Percentiles rank a stretch among this genome's conserved stretches.
These are phyloP conservation scores for Papiliotrema laurentii DNA, from an alignment of 1,284 basidiomycete genomes.

Conservation along the genomic window DNA sequence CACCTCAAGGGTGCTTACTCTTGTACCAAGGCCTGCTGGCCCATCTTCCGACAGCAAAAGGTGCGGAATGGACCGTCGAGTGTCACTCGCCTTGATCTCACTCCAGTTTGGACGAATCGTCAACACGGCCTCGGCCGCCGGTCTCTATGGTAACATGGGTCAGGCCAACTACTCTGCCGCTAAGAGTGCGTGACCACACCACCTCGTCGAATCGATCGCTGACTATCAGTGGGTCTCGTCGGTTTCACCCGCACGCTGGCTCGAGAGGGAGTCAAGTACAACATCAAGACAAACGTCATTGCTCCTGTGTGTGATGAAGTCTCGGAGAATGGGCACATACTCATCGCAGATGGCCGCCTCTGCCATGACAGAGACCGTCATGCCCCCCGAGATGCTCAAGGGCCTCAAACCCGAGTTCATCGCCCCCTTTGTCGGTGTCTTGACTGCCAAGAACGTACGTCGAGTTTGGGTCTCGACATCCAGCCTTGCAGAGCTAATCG, in stretches of 20 bases:
- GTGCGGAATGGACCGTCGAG: conserved; percentile 18
- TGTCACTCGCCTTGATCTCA: not conserved
- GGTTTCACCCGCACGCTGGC: conserved; percentile 90
- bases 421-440: conserved; percentile 78
- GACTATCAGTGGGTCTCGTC: conserved; percentile 68
- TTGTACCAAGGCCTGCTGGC: conserved; percentile 97
- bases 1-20: conserved; percentile 93
- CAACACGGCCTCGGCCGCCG: conserved; percentile 72
- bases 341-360: conserved; percentile 74
- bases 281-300: conserved; percentile 81
- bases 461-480: too few relatives aligned
- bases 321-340: not conserved
- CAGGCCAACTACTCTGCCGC: conserved; percentile 74
- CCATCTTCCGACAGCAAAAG: conserved; percentile 89
- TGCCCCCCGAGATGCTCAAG: conserved; percentile 95
- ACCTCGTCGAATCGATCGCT: not conserved
- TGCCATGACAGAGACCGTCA: conserved; percentile 87
- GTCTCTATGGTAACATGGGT: conserved; percentile 78
- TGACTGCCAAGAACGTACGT: conserved; percentile 46
- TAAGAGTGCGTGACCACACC: conserved; percentile 38
- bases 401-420: conserved; percentile 91
- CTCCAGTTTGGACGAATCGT: conserved; percentile 74
- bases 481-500: conserved; percentile 35
- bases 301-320: conserved; percentile 84
- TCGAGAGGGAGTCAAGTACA: conserved; percentile 85